These are phyloP conservation scores for Lonicera japonica DNA, from an alignment of 129 eudicot genomes.

Conservation along the genomic window DNA sequence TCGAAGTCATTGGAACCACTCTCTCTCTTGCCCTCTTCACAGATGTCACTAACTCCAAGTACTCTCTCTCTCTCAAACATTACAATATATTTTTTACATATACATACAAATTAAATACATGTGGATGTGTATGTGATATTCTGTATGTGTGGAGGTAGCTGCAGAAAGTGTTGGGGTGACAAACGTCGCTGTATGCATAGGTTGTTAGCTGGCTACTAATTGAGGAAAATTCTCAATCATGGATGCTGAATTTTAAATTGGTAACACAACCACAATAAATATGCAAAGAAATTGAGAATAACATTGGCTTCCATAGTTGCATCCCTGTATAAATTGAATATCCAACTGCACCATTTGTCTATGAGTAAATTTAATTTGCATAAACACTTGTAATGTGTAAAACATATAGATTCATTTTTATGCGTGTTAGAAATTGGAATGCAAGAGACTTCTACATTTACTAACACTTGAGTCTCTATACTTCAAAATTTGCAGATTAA, in stretches of 20 bases:
- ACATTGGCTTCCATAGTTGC: background rate
- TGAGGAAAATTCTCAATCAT: too few relatives aligned
- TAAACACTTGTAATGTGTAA: background rate
- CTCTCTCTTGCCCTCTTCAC: constrained; percentile 64
- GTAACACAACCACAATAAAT: background rate
- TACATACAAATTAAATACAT: background rate
- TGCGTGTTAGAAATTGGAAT: background rate
- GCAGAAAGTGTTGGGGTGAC: too few relatives aligned
- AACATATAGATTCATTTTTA: too few relatives aligned
- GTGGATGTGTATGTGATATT: background rate
- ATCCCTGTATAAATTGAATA: too few relatives aligned
- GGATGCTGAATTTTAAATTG: too few relatives aligned
- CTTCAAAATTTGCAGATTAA: background rate
- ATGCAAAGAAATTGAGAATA: background rate
- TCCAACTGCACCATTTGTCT: too few relatives aligned
- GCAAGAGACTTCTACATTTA: too few relatives aligned
- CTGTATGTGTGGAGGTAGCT: background rate
- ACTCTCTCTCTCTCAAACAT: constrained; percentile 13
- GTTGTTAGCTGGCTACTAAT: too few relatives aligned
- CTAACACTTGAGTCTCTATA: background rate
- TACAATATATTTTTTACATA: background rate
- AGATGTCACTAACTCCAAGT: constrained; percentile 83
- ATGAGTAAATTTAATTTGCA: background rate
- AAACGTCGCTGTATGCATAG: background rate
- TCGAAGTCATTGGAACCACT: constrained; percentile 48